These are phyloP conservation scores for Tetracladium setigerum DNA, from an alignment of 495 filamentous ascomycete genomes.

Conservation along the genomic window DNA sequence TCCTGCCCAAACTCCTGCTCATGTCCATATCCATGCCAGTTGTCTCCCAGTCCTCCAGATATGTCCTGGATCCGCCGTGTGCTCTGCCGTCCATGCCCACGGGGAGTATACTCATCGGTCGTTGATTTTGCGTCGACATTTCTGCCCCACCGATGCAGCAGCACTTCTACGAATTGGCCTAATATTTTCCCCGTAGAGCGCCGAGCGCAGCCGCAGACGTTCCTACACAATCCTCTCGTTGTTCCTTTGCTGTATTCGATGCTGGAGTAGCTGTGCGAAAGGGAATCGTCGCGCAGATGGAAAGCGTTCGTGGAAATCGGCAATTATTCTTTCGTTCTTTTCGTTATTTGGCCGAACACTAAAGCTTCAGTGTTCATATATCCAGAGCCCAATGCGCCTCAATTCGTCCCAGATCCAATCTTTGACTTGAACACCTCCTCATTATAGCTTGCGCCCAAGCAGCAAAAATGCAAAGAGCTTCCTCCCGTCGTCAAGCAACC, in stretches of 20 bases:
- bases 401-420: slow-evolving; percentile 15
- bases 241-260: too few species aligned
- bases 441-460: slow-evolving; percentile 10
- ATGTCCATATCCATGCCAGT: not conserved
- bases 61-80: slow-evolving; percentile 13
- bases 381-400: slow-evolving; percentile 9
- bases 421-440: slow-evolving; percentile 13
- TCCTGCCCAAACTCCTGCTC: slow-evolving; percentile 20
- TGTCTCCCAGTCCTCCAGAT: slow-evolving; percentile 28
- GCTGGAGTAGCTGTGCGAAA: too few species aligned
- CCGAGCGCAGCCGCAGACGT: too few species aligned
- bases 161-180: too few species aligned
- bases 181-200: too few species aligned
- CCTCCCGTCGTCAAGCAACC: too few species aligned
- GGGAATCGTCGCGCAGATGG: not conserved
- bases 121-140: slow-evolving; percentile 8
- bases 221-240: too few species aligned
- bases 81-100: slow-evolving; percentile 24
- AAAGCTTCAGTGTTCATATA: not conserved
- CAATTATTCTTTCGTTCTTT: not conserved
- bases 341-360: not conserved
- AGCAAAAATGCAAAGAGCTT: too few species aligned
- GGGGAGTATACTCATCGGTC: slow-evolving; percentile 29
- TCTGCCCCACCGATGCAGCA: too few species aligned
- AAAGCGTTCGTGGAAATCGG: not conserved